Base-by-base conservation (phyloP, 108 stramenopile genomes). In the Phaeodactylum tricornutum region DNA sequence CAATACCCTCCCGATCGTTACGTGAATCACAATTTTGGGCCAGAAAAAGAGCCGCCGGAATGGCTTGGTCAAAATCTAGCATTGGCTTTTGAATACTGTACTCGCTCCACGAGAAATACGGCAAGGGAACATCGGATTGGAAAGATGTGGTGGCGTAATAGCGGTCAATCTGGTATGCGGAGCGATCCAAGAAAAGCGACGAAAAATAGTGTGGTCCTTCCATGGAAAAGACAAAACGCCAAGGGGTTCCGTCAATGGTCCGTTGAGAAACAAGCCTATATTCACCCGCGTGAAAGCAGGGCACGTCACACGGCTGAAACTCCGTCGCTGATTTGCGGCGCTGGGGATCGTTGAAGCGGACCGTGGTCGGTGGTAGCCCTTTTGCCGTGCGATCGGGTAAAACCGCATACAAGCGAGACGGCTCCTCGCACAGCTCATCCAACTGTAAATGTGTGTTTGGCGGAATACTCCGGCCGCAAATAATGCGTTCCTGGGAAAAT, bases 61-160 rank as follows among this genome's bases (percentile, higher is more conserved):
- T 79, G 12, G 43, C 74, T n/a, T 47, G 47, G 26, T 60, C 48
- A 54, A 50, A 77, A 17, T 74, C 47, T 14, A 7, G 20, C 14
- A 27, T 27, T 0, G 70, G 61, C 33, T 55, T 43, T 29, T 70
- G 57, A 29, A 77, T 55, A 3, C 47, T 25, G 47, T 75, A 69
- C 21, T 77, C 78, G 12, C 44, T 47, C 60, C 59, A 66, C 4
- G 79, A 76, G 50, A 73, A 79, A 52, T 81, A 86, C 1, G 84
- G 62, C 16, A 64, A 19, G 0, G 79, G 84, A 23, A 86, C 53
- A 39, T 78, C 79, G 1, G 74, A 75, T 51, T 57, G 49, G 43
- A 80, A 81, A n/a, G 78, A 80, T 38, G 84, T 81, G 0, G 75
- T 77, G 7, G 74, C 64, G 43, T 71, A 81, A 38, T 68, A 81